A percentile compares a stretch with the other conserved stretches of the same genome.
Evolutionary conservation across 2,329 filamentous ascomycete species (phyloP).

Genomic region (Hypoxylon sp.): DNA sequence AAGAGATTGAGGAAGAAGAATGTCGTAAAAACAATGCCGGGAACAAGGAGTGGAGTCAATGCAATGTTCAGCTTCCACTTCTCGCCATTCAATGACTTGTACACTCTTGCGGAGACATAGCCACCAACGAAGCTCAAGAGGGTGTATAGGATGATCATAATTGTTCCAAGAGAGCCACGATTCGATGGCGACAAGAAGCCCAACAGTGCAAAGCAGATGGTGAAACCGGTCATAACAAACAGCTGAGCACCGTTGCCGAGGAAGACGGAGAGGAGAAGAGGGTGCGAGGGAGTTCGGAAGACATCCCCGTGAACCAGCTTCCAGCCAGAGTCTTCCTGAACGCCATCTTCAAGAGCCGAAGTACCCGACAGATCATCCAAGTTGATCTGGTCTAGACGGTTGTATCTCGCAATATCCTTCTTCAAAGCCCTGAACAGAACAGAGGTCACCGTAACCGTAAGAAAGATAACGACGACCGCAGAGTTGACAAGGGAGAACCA

Average conservation of each 20-base stretch:
- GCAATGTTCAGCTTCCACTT: slow-evolving; percentile 95
- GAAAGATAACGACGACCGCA: slow-evolving; percentile 92
- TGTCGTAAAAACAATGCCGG: slow-evolving; percentile 84
- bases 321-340: slow-evolving; percentile 98
- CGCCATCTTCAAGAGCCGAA: slow-evolving; percentile 86
- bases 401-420: slow-evolving; percentile 97
- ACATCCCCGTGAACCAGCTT: slow-evolving; percentile 98
- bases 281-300: slow-evolving; percentile 88
- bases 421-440: slow-evolving; percentile 88
- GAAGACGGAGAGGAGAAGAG: slow-evolving; percentile 87
- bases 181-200: slow-evolving; percentile 97
- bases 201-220: slow-evolving; percentile 91
- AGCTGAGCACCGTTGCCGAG: slow-evolving; percentile 95
- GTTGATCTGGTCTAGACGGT: slow-evolving; percentile 90
- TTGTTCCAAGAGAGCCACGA: slow-evolving; percentile 91
- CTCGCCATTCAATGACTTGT: slow-evolving; percentile 94
- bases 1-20: slow-evolving; percentile 98
- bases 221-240: slow-evolving; percentile 97
- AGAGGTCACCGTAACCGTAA: slow-evolving; percentile 92
- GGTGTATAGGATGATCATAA: slow-evolving; percentile 94
- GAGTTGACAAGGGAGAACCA: slow-evolving; percentile 99
- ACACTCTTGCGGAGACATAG: slow-evolving; percentile 89
- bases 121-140: slow-evolving; percentile 93
- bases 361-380: slow-evolving; percentile 90
- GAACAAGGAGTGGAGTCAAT: slow-evolving; percentile 87